Evolutionary conservation across 2,329 filamentous ascomycete species (phyloP).

Genomic region (Calonectria ilicicola): DNA sequence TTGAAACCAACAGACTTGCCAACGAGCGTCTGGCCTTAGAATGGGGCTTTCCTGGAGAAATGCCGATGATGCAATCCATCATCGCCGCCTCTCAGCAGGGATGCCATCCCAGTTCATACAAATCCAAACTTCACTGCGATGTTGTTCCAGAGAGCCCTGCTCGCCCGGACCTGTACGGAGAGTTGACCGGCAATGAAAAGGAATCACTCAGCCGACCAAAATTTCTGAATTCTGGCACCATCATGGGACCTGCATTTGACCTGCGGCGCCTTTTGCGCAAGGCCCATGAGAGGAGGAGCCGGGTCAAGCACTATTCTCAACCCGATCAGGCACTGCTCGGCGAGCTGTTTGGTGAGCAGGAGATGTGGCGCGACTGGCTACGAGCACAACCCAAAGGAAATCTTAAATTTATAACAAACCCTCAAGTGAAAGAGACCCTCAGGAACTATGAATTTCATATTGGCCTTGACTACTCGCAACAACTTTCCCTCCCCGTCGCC

Average conservation of each 20-base stretch:
- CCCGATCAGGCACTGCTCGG: not conserved
- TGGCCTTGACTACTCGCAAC: not conserved
- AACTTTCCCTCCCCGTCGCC: not conserved
- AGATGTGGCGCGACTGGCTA: not conserved
- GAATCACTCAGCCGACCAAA: not conserved
- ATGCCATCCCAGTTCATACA: not conserved
- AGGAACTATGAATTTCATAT: not conserved
- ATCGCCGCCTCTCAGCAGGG: not conserved
- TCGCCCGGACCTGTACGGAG: not conserved
- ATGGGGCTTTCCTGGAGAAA: not conserved
- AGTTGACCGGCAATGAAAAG: not conserved
- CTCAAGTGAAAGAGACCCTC: too few species aligned
- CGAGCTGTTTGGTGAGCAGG: not conserved
- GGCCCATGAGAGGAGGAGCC: not conserved
- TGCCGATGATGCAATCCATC: slow-evolving; percentile 2
- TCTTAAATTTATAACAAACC: too few species aligned
- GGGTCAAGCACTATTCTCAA: not conserved
- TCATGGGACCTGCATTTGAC: not conserved
- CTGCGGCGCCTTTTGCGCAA: not conserved
- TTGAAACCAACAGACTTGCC: not conserved
- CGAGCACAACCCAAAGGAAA: not conserved
- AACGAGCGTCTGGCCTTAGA: not conserved
- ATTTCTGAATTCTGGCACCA: not conserved
- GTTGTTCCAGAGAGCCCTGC: not conserved
- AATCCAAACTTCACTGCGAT: not conserved